These are phyloP conservation scores for Carex cristatella DNA, from an alignment of 176 grass and related monocot genomes.

Conservation along the genomic window DNA sequence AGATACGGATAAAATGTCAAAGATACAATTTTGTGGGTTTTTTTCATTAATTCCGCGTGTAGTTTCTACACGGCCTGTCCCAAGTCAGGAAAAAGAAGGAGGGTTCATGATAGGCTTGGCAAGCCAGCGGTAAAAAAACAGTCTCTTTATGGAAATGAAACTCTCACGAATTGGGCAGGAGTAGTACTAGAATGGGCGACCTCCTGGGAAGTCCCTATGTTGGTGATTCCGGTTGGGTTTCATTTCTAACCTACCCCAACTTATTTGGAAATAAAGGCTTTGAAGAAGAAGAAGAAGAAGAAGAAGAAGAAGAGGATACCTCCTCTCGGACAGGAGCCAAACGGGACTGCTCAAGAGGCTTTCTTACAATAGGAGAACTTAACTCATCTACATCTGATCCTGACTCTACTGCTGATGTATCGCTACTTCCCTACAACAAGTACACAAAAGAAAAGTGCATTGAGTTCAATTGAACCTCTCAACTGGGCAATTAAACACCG, in stretches of 20 bases:
- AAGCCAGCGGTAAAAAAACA: no score
- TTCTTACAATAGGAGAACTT: conserved; percentile 57
- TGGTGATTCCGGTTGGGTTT: no score
- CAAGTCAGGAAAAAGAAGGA: no score
- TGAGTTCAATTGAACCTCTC: neutral
- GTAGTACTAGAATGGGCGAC: no score
- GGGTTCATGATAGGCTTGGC: no score
- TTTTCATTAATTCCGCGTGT: neutral
- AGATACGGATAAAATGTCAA: neutral
- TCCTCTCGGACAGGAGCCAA: conserved; percentile 90
- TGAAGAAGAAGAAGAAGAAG: no score
- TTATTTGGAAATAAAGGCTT: no score
- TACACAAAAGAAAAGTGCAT: neutral
- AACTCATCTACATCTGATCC: conserved; percentile 86
- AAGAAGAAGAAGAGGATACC: conserved; percentile 26
- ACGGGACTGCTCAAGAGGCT: conserved; percentile 44
- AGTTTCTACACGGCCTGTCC: no score
- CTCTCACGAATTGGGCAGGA: no score
- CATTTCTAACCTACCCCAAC: no score
- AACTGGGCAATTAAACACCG: neutral
- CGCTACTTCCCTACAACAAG: conserved; percentile 60
- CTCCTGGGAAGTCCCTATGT: no score
- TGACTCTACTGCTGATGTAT: conserved; percentile 75
- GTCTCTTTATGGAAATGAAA: no score
- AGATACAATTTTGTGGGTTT: neutral